phyloP scores from a whole-genome alignment of 202 grass and related monocot genomes.

The Panicum virgatum region DNA sequence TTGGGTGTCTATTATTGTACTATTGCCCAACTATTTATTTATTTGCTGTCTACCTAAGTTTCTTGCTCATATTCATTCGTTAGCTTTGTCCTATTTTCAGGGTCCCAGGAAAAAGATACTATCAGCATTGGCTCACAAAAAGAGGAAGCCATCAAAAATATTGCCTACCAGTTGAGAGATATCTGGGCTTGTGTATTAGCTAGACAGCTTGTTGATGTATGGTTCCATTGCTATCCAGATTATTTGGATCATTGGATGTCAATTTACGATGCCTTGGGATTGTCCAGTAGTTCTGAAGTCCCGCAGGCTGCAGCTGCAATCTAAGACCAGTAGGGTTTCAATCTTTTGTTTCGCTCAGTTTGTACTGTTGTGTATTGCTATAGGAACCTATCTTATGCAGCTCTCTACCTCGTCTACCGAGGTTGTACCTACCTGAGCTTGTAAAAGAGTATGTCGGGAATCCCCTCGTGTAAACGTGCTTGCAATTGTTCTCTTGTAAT shows the following conservation, averaged over 20 bases:
- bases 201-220: constrained; percentile 25
- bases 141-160: constrained; percentile 45
- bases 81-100: constrained; percentile 44
- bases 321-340: constrained; percentile 46
- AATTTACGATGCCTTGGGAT: not conserved
- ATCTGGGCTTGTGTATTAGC: constrained; percentile 14
- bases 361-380: constrained; percentile 52
- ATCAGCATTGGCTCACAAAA: constrained; percentile 51
- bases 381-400: constrained; percentile 55
- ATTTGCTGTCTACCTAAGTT: constrained; percentile 3
- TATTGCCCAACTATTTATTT: not conserved
- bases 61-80: constrained; percentile 14
- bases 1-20: not conserved
- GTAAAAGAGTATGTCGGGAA: not conserved
- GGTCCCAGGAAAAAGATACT: constrained; percentile 80
- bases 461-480: constrained; percentile 5
- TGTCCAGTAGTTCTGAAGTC: constrained; percentile 43
- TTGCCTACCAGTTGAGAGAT: constrained; percentile 42
- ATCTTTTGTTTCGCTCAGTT: constrained; percentile 65
- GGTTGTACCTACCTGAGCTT: constrained; percentile 68
- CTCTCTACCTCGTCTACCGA: constrained; percentile 43
- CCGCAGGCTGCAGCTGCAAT: constrained; percentile 65
- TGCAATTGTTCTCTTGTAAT: not conserved
- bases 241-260: not conserved
- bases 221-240: constrained; percentile 8